Base-by-base conservation (phyloP, 164 flowering plant genomes). In the Nymphaea thermarum region DNA sequence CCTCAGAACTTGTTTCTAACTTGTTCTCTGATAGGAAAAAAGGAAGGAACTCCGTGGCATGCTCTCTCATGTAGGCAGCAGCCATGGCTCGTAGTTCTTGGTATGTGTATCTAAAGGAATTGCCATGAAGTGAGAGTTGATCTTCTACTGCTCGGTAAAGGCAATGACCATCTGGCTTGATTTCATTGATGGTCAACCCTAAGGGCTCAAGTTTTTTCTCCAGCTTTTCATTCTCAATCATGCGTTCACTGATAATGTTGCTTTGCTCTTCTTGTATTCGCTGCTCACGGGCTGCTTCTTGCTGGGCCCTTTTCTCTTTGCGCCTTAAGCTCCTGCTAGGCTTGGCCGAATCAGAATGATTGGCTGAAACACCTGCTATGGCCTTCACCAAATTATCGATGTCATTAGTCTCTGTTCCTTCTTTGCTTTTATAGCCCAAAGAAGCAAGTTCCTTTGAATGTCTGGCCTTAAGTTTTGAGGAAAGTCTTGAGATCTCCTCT, bases 141-240 rank as follows among this genome's bases (percentile, higher is more conserved):
- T 90, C 80, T 77, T 91, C 96, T 11, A 94, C 87, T 44, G 96
- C 96, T 59, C 94, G 81, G 71, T 91, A 91, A 14, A 94, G 90
- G 74, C 99, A 91, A 74, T 91, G 95, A 55, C 97, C 96, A 71
- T 94, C 98, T 17, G 96, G 92, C 72, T 91, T 94, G 72, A 91
- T 87, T 69, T 94, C 96, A 66, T 73, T 80, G 25, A 94, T 80
- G 15, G 78, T 76, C 75, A 94, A 76, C 2, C 91, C 96, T 10
- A 91, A 82, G 47, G 99, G 96, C 57, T 80, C 79, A 15, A 94
- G 87, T 74, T 88, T 94, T 67, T 66, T 77, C 75, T 84, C 90
- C 71, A 94, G 73, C 63, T 76, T 81, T 51, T 85, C 89, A 65
- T 81, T 77, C 77, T 91, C 97, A 44, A 91, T 75, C 73, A 75